Conservation (phyloP, 352 stramenopile genomes). For the Pythium dissotocum region DNA sequence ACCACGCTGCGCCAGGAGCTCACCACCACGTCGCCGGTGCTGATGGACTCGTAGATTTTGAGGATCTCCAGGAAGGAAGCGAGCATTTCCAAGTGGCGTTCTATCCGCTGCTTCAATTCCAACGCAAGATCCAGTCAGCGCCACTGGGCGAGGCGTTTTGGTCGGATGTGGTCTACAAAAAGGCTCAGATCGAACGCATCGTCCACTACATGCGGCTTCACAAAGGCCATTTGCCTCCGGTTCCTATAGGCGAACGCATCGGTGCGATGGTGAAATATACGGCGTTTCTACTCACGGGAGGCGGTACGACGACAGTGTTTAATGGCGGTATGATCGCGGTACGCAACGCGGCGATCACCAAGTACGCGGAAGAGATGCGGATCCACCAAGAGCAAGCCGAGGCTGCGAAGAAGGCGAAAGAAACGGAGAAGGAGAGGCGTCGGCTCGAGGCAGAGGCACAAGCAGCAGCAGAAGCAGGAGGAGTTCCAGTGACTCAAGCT, state of each 20-base stretch:
- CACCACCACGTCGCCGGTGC: constrained; percentile 20
- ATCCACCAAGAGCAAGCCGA: constrained; percentile 18
- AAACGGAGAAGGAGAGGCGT: constrained; percentile 9
- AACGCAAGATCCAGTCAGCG: constrained; percentile 51
- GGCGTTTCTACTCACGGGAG: constrained; percentile 16
- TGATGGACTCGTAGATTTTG: constrained; percentile 51
- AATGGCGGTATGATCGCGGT: constrained; percentile 30
- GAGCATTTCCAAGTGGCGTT: constrained; percentile 64
- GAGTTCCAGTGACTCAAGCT: background rate
- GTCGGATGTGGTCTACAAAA: constrained; percentile 35
- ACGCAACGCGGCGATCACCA: constrained; percentile 44
- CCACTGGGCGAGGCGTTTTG: constrained; percentile 59
- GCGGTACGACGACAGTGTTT: constrained; percentile 24
- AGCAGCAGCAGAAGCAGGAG: background rate
- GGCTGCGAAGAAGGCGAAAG: constrained; percentile 13
- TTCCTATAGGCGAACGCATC: constrained; percentile 39
- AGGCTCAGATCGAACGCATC: constrained; percentile 45
- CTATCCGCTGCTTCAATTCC: constrained; percentile 66
- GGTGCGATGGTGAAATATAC: constrained; percentile 25
- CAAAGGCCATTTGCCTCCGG: constrained; percentile 43
- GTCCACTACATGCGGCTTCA: constrained; percentile 70
- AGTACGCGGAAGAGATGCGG: constrained; percentile 44
- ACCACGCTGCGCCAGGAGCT: constrained; percentile 26
- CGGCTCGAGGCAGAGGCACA: constrained; percentile 1
- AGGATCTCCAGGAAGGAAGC: constrained; percentile 55